Percentiles rank a stretch among this genome's conserved stretches.
Conservation (phyloP, 768 basidiomycete genomes). For the Auricularia cornea region DNA sequence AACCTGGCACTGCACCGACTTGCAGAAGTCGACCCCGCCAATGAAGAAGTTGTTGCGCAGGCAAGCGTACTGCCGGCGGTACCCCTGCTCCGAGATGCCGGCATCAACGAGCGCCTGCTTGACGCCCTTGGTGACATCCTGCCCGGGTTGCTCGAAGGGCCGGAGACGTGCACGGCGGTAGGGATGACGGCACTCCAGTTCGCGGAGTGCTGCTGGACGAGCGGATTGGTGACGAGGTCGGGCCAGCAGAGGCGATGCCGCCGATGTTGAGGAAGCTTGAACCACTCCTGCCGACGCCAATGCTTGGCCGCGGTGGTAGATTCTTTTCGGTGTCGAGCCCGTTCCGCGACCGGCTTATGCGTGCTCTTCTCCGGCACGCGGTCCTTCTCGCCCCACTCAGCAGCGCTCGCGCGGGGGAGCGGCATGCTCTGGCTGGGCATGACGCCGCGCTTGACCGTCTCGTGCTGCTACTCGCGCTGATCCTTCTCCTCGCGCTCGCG, state of each 20-base stretch:
- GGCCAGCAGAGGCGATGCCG: background rate
- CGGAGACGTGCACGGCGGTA: too few relatives aligned
- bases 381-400: slow-evolving; percentile 32
- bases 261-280: background rate
- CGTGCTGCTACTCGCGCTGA: background rate
- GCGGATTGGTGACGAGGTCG: background rate
- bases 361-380: slow-evolving; percentile 22
- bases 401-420: background rate
- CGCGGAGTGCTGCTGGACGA: too few relatives aligned
- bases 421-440: background rate
- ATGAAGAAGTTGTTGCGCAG: slow-evolving; percentile 73
- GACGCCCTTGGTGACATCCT: too few relatives aligned
- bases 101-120: too few relatives aligned
- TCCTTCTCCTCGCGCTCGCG: background rate
- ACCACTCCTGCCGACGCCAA: background rate
- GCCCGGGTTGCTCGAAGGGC: too few relatives aligned
- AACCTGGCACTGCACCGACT: slow-evolving; percentile 66
- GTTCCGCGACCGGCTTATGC: slow-evolving; percentile 60
- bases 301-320: background rate
- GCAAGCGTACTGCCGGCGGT: too few relatives aligned
- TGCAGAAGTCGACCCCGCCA: slow-evolving; percentile 73
- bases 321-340: slow-evolving; percentile 9
- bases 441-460: background rate
- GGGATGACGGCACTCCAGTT: too few relatives aligned
- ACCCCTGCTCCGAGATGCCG: too few relatives aligned